Base-by-base conservation (phyloP, 2,329 filamentous ascomycete genomes). In the Ramichloridium luteum region DNA sequence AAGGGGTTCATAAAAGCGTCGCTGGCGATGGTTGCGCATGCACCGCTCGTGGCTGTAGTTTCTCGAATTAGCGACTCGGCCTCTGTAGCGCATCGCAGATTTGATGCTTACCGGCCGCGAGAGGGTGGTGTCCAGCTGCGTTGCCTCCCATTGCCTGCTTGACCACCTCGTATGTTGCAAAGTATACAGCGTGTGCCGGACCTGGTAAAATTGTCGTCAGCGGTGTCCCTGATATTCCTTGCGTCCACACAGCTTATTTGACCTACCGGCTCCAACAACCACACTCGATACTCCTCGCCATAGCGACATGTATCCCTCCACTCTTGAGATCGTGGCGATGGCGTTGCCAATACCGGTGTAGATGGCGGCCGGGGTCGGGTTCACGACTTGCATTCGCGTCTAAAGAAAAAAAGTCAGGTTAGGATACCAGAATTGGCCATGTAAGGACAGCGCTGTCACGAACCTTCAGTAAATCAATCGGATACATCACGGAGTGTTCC, bases 1-100 rank as follows among this genome's bases (percentile, higher is more conserved):
- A 98, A 98, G 13, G 90, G 90, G 55, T 96, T 98, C 90, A 98
- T 98, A 45, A 98, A 74, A 33, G 90, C 90, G 65, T 98, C 90
- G 57, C 86, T 94, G 20, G 88, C 83, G 56, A 96, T 94, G 5
- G 90, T 96, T 43, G 90, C 90, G 48, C 82, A 82, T 38, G 90
- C 88, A 60, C 90, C 90, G 54, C 85, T 93, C 41, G 84, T 79
- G 40, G 84, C 90, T 93, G 54, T 36, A 36, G 29, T 15, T 4
- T 33, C 15, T 26, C n/a, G n/a, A n/a, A 51, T 65, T 46, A 68
- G 60, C 45, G 38, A 12, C n/a, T 13, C 14, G 13, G 16, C 4
- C 11, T 25, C 9, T 15, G 25, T 31, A 16, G 31, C 20, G 5
- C 12, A 16, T 26, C 20, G 4, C 4, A 10, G 11, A 11, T 11